Conservation (phyloP, 345 rosid species). For the Gossypium thurberi region DNA sequence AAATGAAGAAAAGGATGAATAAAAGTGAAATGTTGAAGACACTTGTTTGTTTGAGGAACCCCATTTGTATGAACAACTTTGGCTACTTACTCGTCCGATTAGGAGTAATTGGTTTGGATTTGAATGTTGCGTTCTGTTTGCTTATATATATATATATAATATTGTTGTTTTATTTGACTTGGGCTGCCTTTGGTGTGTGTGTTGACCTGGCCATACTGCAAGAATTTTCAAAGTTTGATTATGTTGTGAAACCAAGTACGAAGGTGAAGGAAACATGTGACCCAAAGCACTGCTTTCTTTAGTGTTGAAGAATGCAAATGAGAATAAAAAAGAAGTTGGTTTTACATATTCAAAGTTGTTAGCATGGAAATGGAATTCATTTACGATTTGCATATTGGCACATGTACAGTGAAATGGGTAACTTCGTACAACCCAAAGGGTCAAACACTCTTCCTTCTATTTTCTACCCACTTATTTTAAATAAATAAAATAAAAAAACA, state of each 20-base stretch:
- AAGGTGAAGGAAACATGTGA: not conserved
- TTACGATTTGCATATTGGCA: too few species aligned
- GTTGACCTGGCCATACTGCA: not conserved
- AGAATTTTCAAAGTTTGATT: not conserved
- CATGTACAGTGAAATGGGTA: too few species aligned
- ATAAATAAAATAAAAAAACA: too few species aligned
- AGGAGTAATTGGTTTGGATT: not conserved
- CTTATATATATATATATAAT: not conserved
- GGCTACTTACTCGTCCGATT: not conserved
- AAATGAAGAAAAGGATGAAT: not conserved
- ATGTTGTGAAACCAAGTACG: not conserved
- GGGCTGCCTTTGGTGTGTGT: not conserved
- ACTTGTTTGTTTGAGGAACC: not conserved
- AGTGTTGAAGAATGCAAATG: not conserved
- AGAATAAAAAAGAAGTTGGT: not conserved
- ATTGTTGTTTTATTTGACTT: too few species aligned
- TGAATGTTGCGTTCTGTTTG: not conserved
- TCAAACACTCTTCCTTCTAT: not conserved
- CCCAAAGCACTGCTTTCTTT: not conserved
- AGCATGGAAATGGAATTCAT: too few species aligned
- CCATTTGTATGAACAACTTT: not conserved
- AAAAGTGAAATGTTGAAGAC: not conserved
- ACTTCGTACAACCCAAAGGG: not conserved
- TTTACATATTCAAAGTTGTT: not conserved
- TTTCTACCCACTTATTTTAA: too few species aligned